Base-by-base conservation (phyloP, 805 yeast species). In the Barnettozyma vustinii region DNA sequence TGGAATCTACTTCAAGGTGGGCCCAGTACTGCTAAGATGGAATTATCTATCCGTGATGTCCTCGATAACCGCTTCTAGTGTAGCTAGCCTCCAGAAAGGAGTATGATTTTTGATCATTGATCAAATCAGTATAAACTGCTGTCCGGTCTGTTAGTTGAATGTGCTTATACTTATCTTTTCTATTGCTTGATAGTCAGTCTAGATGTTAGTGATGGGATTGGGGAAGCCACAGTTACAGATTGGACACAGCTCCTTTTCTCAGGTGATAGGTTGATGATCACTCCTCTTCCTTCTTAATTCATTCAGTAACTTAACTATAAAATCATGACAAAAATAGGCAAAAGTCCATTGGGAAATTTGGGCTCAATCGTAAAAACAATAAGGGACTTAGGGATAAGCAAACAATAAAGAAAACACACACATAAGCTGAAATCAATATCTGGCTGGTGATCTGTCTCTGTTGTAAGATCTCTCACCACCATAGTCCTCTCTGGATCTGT, bases 401-500 rank as follows among this genome's bases (percentile, higher is more conserved):
- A 30, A 47, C 12, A 40, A 23, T 13, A 46, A 40, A 21, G 30
- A 30, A 30, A 30, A 12, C 7, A 30, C 8, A 12, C 16, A 15
- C 7, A 30, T 15, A 19, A 30, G 30, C 13, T 13, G 26, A 20
- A 32, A 42, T 70, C 70, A 80, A 67, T 80, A 83, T 72, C 88
- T 81, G 55, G 84, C 76, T 69, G 90, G 89, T 52, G 90, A 83
- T 78, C 89, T 83, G 66, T 81, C 86, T 65, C 86, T 76, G 57
- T 76, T 79, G 65, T 74, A 73, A 55, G 57, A 62, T 46, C 56
- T 55, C 37, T 63, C 52, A 50, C 77, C 75, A 51, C 66, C 60
- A 59, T 56, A 58, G 51, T 68, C 74, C 51, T 72, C 70, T 67
- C 70, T 48, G 73, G 71, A 57, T 47, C 62, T 52, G 60, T 44